Evolutionary conservation across 441 rosid species (phyloP).

Genomic region (Pelargonium myrrhifolium): DNA sequence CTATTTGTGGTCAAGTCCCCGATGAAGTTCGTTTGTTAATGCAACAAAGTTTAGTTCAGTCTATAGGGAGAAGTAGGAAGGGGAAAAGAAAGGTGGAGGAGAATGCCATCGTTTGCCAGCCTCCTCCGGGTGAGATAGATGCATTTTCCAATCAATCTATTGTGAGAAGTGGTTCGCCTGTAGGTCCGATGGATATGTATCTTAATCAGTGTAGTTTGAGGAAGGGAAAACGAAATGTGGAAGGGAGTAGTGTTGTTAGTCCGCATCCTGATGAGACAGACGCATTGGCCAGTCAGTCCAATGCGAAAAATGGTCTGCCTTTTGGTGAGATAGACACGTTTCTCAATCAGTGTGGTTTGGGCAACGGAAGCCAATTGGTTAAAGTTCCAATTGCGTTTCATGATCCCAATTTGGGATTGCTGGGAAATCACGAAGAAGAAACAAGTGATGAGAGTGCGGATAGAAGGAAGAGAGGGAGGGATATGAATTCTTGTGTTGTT

Average conservation of each 20-base stretch:
- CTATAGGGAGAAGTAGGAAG: slow-evolving; percentile 48
- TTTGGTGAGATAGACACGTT: not conserved
- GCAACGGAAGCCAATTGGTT: slow-evolving; percentile 23
- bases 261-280: too few species aligned
- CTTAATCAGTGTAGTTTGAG: too few species aligned
- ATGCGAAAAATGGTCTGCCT: too few species aligned
- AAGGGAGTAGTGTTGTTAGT: too few species aligned
- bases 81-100: slow-evolving; percentile 35
- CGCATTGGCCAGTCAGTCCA: too few species aligned
- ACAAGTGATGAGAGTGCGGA: slow-evolving; percentile 34
- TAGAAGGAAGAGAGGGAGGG: slow-evolving; percentile 41
- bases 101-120: slow-evolving; percentile 26
- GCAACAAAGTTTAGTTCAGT: slow-evolving; percentile 59
- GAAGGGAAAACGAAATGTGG: too few species aligned
- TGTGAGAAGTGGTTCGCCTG: not conserved
- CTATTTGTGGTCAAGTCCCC: slow-evolving; percentile 66
- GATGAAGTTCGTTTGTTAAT: slow-evolving; percentile 48
- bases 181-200: not conserved
- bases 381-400: slow-evolving; percentile 18
- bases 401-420: slow-evolving; percentile 29
- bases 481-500: slow-evolving; percentile 25
- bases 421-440: slow-evolving; percentile 28
- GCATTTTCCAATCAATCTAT: slow-evolving; percentile 14
- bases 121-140: slow-evolving; percentile 29
- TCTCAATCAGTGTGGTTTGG: slow-evolving; percentile 26